Conservation (phyloP, 306 rosid genomes). For the Pyrus bretschneideri region DNA sequence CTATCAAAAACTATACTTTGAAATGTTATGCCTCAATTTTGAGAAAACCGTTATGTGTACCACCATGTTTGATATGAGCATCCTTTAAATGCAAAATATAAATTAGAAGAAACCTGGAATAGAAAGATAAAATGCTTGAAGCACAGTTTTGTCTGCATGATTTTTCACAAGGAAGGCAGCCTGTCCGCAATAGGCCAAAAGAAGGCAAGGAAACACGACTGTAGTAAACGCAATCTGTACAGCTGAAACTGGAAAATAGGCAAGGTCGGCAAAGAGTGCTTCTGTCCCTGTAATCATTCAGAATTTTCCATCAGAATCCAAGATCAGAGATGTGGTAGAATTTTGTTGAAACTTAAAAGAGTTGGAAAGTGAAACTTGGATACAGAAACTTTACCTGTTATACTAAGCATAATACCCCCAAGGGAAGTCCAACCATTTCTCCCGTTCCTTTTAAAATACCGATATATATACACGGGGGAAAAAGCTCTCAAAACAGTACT, state of each 20-base stretch:
- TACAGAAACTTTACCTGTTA: slow-evolving; percentile 59
- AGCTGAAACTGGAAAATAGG: slow-evolving; percentile 94
- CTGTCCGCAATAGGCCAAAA: slow-evolving; percentile 90
- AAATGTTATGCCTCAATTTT: not conserved
- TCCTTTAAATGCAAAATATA: not conserved
- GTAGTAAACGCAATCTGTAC: slow-evolving; percentile 89
- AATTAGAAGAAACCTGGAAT: slow-evolving; percentile 68
- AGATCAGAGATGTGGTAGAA: slow-evolving; percentile 3
- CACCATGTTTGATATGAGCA: not conserved
- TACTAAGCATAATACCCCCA: slow-evolving; percentile 92
- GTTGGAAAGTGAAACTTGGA: not conserved
- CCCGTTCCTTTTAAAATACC: slow-evolving; percentile 69
- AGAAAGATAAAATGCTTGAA: slow-evolving; percentile 68
- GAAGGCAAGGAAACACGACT: slow-evolving; percentile 96
- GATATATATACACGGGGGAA: slow-evolving; percentile 71
- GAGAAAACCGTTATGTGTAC: not conserved
- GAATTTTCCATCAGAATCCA: slow-evolving; percentile 19
- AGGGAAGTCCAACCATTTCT: slow-evolving; percentile 83
- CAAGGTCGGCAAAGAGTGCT: slow-evolving; percentile 92
- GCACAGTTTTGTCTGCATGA: not conserved
- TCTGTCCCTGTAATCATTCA: slow-evolving; percentile 76
- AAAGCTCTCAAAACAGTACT: slow-evolving; percentile 71
- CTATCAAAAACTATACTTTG: not conserved
- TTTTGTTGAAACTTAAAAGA: not conserved
- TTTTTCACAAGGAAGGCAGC: slow-evolving; percentile 68